phyloP scores from a whole-genome alignment of 2,329 filamentous ascomycete species.

The Hymenoscyphus albidus region DNA sequence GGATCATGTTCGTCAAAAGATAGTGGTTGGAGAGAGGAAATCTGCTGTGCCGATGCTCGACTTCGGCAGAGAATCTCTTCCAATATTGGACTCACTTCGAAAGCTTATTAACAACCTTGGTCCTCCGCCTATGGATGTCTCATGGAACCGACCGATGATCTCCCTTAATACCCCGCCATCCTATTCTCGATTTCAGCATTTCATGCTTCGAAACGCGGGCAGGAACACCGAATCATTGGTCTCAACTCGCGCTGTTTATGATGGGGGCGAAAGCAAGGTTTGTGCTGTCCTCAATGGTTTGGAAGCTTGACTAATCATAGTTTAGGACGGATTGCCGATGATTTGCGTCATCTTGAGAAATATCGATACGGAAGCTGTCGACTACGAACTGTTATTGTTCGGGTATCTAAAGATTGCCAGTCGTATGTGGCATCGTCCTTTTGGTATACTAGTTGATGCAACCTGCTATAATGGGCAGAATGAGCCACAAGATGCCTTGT shows the following conservation, averaged over 20 bases:
- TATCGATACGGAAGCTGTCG: slow-evolving; percentile 61
- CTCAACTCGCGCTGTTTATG: slow-evolving; percentile 63
- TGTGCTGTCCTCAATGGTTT: slow-evolving; percentile 1
- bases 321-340: slow-evolving; percentile 60
- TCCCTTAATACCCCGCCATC: slow-evolving; percentile 58
- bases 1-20: slow-evolving; percentile 64
- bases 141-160: slow-evolving; percentile 66
- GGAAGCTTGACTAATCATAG: slow-evolving; percentile 11
- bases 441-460: slow-evolving; percentile 64
- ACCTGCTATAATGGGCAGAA: slow-evolving; percentile 67
- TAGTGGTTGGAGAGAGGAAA: slow-evolving; percentile 56
- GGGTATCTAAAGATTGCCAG: slow-evolving; percentile 70
- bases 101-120: slow-evolving; percentile 63
- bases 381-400: slow-evolving; percentile 63
- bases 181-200: slow-evolving; percentile 68
- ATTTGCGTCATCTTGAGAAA: slow-evolving; percentile 67
- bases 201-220: slow-evolving; percentile 68
- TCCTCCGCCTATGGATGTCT: slow-evolving; percentile 63
- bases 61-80: slow-evolving; percentile 47
- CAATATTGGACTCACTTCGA: slow-evolving; percentile 56
- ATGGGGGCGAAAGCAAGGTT: slow-evolving; percentile 67
- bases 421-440: slow-evolving; percentile 65
- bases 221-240: slow-evolving; percentile 61
- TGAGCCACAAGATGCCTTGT: slow-evolving; percentile 62
- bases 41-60: slow-evolving; percentile 52